phyloP scores from a whole-genome alignment of 192 early-diverging fungal genomes.

The Anaeromyces robustus region DNA sequence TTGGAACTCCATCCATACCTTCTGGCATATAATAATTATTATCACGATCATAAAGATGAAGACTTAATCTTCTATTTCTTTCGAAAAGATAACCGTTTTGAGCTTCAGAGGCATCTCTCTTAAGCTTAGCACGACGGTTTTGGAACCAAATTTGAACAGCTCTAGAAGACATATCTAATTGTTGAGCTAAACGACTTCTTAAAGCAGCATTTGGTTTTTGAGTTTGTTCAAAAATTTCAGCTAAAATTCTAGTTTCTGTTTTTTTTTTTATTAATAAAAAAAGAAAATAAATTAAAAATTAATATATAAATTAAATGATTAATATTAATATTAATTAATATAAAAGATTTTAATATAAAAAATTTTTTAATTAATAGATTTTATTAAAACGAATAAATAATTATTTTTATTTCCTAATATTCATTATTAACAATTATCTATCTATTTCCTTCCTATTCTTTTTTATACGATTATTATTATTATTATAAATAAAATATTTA shows the following conservation, averaged over 20 bases:
- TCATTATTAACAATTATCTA: too few species aligned
- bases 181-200: slow-evolving; percentile 37
- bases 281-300: too few species aligned
- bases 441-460: too few species aligned
- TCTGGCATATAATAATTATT: not conserved
- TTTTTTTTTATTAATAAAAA: too few species aligned
- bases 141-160: slow-evolving; percentile 75
- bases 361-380: too few species aligned
- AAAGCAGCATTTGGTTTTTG: slow-evolving; percentile 47
- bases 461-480: too few species aligned
- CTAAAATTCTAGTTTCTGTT: slow-evolving; percentile 44
- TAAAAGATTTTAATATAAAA: too few species aligned
- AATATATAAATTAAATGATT: too few species aligned
- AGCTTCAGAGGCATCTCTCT: slow-evolving; percentile 28
- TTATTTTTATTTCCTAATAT: too few species aligned
- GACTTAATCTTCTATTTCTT: not conserved
- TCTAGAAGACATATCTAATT: slow-evolving; percentile 51
- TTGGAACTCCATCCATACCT: not conserved
- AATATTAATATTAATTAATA: too few species aligned
- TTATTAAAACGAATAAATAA: too few species aligned
- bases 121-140: slow-evolving; percentile 75
- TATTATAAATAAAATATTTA: too few species aligned
- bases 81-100: not conserved
- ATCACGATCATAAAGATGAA: not conserved
- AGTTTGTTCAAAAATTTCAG: slow-evolving; percentile 36